Percentiles rank a stretch among this genome's conserved stretches.
Evolutionary conservation across 345 rosid genomes (phyloP).

Genomic region (Citrus australasica): DNA sequence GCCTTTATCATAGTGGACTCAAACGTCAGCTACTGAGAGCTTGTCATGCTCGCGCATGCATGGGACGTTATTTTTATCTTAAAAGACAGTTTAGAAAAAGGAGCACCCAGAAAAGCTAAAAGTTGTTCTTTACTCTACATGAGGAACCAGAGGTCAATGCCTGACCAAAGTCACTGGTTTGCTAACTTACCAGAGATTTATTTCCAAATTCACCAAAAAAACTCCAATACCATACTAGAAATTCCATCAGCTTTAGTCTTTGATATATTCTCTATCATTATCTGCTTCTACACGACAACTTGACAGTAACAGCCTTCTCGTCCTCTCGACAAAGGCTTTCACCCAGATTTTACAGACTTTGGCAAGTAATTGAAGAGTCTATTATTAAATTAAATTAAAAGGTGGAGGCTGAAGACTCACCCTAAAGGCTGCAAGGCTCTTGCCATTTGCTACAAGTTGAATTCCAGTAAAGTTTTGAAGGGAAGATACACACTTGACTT

Average conservation of each 20-base stretch:
- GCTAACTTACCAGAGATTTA: too few species aligned
- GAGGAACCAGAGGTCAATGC: neutral
- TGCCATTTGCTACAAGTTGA: neutral
- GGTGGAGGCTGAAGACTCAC: neutral
- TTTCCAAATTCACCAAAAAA: too few species aligned
- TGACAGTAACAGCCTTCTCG: too few species aligned
- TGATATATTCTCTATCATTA: too few species aligned
- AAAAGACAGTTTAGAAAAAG: neutral
- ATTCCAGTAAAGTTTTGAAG: neutral
- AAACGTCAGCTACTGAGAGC: neutral
- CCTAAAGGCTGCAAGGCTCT: neutral
- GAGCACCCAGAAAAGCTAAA: neutral
- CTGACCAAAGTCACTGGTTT: neutral
- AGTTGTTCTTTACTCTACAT: neutral
- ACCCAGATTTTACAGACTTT: too few species aligned
- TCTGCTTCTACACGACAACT: too few species aligned
- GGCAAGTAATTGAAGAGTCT: neutral
- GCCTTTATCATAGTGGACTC: neutral
- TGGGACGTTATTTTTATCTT: neutral
- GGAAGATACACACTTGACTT: neutral
- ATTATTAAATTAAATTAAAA: neutral
- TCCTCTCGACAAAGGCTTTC: too few species aligned
- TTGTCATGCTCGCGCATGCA: neutral
- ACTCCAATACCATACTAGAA: too few species aligned
- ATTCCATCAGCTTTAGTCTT: too few species aligned